phyloP scores from a whole-genome alignment of 139 green algal species.

The Chlamydomonas schloesseri region DNA sequence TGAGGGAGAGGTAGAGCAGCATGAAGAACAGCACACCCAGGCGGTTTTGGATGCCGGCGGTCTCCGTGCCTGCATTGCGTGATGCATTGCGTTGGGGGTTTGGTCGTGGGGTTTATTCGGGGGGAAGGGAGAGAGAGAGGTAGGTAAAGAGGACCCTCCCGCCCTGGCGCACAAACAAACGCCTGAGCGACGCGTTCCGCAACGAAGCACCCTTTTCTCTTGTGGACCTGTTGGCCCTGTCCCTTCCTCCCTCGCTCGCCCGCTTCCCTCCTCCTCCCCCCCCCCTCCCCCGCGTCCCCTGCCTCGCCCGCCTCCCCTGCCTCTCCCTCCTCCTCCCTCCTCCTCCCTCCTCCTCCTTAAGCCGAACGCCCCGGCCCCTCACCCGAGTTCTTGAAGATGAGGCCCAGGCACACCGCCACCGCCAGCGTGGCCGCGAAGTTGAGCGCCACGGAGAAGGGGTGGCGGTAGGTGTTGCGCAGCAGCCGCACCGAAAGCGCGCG shows the following conservation, averaged over 20 bases:
- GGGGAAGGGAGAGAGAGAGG: background rate
- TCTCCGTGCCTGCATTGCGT: constrained; percentile 54
- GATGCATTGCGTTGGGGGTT: no score
- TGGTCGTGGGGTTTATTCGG: background rate
- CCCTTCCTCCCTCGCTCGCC: no score
- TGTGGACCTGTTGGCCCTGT: no score
- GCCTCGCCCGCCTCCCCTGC: no score
- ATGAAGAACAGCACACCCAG: constrained; percentile 81
- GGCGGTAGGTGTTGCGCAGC: constrained; percentile 62
- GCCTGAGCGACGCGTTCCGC: no score
- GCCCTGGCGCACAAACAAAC: no score
- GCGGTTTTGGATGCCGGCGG: constrained; percentile 77
- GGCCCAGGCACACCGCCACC: constrained; percentile 62
- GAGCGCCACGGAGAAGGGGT: constrained; percentile 51
- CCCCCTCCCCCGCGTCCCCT: no score
- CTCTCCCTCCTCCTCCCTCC: no score
- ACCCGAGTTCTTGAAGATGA: constrained; percentile 72
- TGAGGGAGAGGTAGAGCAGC: constrained; percentile 79
- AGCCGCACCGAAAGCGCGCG: constrained; percentile 60
- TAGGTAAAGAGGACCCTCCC: background rate
- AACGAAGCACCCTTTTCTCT: no score
- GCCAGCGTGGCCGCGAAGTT: constrained; percentile 74
- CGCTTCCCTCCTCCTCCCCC: no score
- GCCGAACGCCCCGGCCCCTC: no score
- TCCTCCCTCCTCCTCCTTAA: no score